Percentiles rank a stretch among this genome's conserved stretches.
These are phyloP conservation scores for Cryptococcus sp. DNA, from an alignment of 1,284 basidiomycete genomes.

Conservation along the genomic window DNA sequence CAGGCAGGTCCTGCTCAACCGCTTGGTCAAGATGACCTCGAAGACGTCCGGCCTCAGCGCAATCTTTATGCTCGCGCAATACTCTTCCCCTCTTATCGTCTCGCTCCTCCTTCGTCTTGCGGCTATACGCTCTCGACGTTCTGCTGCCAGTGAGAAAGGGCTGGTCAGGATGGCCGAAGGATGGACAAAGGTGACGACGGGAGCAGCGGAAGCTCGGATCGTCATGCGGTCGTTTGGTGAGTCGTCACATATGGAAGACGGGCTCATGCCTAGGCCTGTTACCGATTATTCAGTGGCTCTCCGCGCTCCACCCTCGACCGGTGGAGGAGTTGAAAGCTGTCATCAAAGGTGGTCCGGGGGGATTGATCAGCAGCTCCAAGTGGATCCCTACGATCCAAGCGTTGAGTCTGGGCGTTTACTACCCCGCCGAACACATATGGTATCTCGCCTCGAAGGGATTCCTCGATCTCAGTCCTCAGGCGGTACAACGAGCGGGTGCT, in stretches of 20 bases:
- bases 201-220: slow-evolving; percentile 39
- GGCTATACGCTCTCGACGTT: slow-evolving; percentile 12
- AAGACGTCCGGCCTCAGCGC: slow-evolving; percentile 41
- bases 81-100: slow-evolving; percentile 37
- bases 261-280: slow-evolving; percentile 25
- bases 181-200: slow-evolving; percentile 26
- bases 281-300: slow-evolving; percentile 36
- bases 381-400: slow-evolving; percentile 36
- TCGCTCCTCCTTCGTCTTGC: slow-evolving; percentile 35
- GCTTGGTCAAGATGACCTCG: slow-evolving; percentile 27
- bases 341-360: slow-evolving; percentile 6
- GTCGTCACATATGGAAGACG: slow-evolving; percentile 3
- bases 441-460: slow-evolving; percentile 41
- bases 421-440: slow-evolving; percentile 41
- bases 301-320: slow-evolving; percentile 34
- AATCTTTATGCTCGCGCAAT: slow-evolving; percentile 41
- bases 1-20: slow-evolving; percentile 15
- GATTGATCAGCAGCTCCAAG: slow-evolving; percentile 17
- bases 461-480: slow-evolving; percentile 24
- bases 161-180: slow-evolving; percentile 30
- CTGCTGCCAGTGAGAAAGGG: slow-evolving; percentile 10
- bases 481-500: slow-evolving; percentile 16
- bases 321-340: slow-evolving; percentile 18
- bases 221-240: slow-evolving; percentile 44
- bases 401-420: slow-evolving; percentile 35